A percentile compares a stretch with the other conserved stretches of the same genome.
phyloP scores from a whole-genome alignment of 169 alveolate genomes.

The Eimeria tenella region DNA sequence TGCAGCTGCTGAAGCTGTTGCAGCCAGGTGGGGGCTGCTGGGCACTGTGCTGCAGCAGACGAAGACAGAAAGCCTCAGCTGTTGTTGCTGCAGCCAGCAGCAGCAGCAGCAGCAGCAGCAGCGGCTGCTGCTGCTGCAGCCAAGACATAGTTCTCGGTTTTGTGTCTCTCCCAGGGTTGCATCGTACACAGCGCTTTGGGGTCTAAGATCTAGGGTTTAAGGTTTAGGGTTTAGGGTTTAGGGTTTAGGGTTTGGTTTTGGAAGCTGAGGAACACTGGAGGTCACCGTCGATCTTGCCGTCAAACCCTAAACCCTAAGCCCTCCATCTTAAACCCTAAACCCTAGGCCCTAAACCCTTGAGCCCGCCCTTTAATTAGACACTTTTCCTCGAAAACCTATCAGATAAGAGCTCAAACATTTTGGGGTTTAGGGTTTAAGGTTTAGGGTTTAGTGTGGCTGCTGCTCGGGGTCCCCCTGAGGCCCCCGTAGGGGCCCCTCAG shows the following conservation, averaged over 20 bases:
- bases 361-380: not conserved
- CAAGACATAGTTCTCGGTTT: not conserved
- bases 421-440: not conserved
- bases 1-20: too few species aligned
- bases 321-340: constrained; percentile 12
- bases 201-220: not conserved
- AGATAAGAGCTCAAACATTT: too few species aligned
- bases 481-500: not conserved
- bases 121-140: constrained; percentile 48
- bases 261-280: constrained; percentile 25
- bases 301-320: constrained; percentile 53
- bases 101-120: not conserved
- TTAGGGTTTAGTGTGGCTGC: not conserved
- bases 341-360: not conserved
- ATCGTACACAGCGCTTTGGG: not conserved
- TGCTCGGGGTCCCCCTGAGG: not conserved
- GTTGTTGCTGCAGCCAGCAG: not conserved
- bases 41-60: too few species aligned
- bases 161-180: not conserved
- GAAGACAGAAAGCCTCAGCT: too few species aligned
- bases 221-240: constrained; percentile 21
- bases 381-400: too few species aligned
- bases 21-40: too few species aligned
- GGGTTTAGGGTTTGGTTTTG: constrained; percentile 26
- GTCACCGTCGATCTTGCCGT: constrained; percentile 28